Conservation (phyloP, 345 rosid species). For the Gossypioides kirkii region DNA sequence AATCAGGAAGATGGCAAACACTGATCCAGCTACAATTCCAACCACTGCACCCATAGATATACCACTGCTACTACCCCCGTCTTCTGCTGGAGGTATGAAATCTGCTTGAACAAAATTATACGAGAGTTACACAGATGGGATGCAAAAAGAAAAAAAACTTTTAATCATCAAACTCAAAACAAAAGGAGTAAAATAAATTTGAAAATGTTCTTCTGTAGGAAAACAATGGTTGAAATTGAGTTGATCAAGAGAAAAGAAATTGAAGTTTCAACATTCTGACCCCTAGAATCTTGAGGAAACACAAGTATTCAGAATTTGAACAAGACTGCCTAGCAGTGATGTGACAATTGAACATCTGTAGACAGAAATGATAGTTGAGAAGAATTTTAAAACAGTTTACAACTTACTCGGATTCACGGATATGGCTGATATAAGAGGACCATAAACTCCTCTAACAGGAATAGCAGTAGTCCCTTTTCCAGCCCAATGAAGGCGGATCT, state of each 20-base stretch:
- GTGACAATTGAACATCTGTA: background rate
- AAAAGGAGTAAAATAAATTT: background rate
- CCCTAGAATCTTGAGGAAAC: background rate
- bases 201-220: background rate
- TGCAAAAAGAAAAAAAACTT: no score
- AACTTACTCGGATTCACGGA: slow-evolving; percentile 36
- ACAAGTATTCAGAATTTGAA: background rate
- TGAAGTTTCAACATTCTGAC: background rate
- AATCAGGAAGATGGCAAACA: slow-evolving; percentile 15
- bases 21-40: slow-evolving; percentile 21
- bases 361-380: background rate
- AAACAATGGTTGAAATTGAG: background rate
- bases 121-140: background rate
- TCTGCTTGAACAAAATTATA: slow-evolving; percentile 1
- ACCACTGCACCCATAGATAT: background rate
- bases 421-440: slow-evolving; percentile 63
- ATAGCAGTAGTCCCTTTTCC: slow-evolving; percentile 55
- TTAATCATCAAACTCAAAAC: background rate
- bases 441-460: slow-evolving; percentile 43
- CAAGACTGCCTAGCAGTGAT: background rate
- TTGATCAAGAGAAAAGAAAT: background rate
- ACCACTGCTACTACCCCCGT: background rate
- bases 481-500: slow-evolving; percentile 58
- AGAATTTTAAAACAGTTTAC: background rate
- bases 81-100: slow-evolving; percentile 21